These are phyloP conservation scores for Pseudogymnoascus verrucosus DNA, from an alignment of 2,329 filamentous ascomycete species.

Conservation along the genomic window DNA sequence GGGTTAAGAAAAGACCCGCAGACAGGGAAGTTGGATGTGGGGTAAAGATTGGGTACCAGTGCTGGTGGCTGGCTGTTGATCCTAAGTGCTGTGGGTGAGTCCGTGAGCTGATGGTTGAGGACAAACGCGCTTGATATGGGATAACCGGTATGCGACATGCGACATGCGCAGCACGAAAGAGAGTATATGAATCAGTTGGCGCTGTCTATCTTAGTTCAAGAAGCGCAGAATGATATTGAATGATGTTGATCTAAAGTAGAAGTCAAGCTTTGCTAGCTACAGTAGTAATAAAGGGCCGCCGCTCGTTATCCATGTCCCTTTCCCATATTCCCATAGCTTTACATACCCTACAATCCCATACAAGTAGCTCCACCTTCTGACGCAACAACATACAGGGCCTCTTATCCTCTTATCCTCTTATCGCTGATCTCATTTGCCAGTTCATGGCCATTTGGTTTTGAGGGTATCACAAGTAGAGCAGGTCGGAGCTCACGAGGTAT, in stretches of 20 bases:
- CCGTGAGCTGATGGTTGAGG: neutral
- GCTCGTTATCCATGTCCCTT: neutral
- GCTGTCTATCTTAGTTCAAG: neutral
- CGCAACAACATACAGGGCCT: neutral
- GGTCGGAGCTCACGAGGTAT: neutral
- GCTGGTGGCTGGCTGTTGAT: neutral
- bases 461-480: neutral
- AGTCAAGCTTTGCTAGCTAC: neutral
- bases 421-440: neutral
- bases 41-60: slow-evolving; percentile 1
- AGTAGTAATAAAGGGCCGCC: too few species aligned
- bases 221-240: neutral
- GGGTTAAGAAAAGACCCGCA: neutral
- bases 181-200: neutral
- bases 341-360: too few species aligned
- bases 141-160: neutral
- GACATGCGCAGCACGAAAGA: neutral
- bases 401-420: neutral
- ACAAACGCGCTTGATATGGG: neutral
- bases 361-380: neutral
- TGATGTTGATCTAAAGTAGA: neutral
- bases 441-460: neutral
- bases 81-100: neutral
- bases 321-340: neutral
- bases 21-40: neutral